Conservation (phyloP, 2,329 filamentous ascomycete species). For the Trichophaea hybrida region DNA sequence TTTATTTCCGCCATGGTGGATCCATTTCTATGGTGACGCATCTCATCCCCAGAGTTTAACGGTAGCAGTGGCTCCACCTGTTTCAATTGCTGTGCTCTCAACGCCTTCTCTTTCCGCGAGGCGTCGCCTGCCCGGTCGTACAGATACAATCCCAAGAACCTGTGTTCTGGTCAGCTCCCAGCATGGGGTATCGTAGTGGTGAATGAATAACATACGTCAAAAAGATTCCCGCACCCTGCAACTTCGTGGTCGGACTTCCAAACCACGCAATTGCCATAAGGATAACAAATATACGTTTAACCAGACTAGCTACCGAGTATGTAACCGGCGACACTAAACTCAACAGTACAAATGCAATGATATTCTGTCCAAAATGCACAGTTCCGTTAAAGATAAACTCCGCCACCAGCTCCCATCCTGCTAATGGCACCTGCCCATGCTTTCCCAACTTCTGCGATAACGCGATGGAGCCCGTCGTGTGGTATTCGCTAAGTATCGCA, state of each 20-base stretch:
- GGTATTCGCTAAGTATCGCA: conserved; percentile 58
- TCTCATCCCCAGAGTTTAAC: background rate
- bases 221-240: conserved; percentile 72
- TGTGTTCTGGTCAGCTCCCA: conserved; percentile 6
- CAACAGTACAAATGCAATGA: conserved; percentile 80
- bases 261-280: conserved; percentile 94
- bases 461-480: conserved; percentile 65
- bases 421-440: conserved; percentile 45
- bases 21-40: too few relatives aligned
- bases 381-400: conserved; percentile 95
- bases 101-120: background rate
- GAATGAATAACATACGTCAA: conserved; percentile 43
- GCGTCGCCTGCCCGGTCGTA: conserved; percentile 83
- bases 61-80: background rate
- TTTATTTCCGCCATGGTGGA: too few relatives aligned
- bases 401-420: conserved; percentile 38
- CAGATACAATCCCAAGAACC: conserved; percentile 76
- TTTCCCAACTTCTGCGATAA: conserved; percentile 64
- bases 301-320: conserved; percentile 87
- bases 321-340: conserved; percentile 93
- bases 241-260: conserved; percentile 65
- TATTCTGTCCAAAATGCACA: conserved; percentile 93
- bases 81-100: background rate
- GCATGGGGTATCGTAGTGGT: background rate
- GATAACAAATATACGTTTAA: conserved; percentile 96